A percentile compares a stretch with the other conserved stretches of the same genome.
phyloP scores from a whole-genome alignment of 1,284 basidiomycete species.

The Sphaerobolus stellatus region DNA sequence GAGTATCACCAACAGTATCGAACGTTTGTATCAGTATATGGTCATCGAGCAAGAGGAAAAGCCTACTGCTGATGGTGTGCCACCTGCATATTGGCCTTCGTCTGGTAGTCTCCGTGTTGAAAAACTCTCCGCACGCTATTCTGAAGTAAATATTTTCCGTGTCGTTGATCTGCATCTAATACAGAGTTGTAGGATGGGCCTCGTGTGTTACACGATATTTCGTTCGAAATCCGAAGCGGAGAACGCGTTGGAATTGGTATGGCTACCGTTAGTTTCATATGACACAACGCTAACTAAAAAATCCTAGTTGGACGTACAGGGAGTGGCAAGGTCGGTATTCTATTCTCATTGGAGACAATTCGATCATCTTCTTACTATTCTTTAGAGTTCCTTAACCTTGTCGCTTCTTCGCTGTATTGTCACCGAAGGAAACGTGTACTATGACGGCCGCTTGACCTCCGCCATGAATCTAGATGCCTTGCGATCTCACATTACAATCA shows the following conservation, averaged over 20 bases:
- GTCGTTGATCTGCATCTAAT: background rate
- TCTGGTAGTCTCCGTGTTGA: conserved; percentile 39
- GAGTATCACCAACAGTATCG: conserved; percentile 23
- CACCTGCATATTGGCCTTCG: conserved; percentile 44
- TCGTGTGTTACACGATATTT: conserved; percentile 47
- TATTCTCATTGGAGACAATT: background rate
- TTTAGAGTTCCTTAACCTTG: conserved; percentile 42
- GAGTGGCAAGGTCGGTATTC: conserved; percentile 58
- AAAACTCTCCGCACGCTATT: conserved; percentile 18
- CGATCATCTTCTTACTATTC: background rate
- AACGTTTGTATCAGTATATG: conserved; percentile 43
- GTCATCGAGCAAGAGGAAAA: conserved; percentile 40
- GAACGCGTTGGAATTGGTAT: conserved; percentile 51
- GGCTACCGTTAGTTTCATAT: conserved; percentile 15
- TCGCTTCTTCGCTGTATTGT: conserved; percentile 48
- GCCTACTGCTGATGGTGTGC: conserved; percentile 26
- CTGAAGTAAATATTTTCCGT: background rate
- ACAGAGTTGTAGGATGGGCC: conserved; percentile 35
- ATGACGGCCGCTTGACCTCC: conserved; percentile 35
- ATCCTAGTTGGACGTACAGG: conserved; percentile 68
- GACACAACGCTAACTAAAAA: background rate
- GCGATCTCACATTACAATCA: conserved; percentile 51
- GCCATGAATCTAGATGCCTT: conserved; percentile 62
- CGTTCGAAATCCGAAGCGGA: conserved; percentile 48
- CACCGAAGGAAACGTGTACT: conserved; percentile 51